These are phyloP conservation scores for Pichia nakasei DNA, from an alignment of 805 yeast genomes.

Conservation along the genomic window DNA sequence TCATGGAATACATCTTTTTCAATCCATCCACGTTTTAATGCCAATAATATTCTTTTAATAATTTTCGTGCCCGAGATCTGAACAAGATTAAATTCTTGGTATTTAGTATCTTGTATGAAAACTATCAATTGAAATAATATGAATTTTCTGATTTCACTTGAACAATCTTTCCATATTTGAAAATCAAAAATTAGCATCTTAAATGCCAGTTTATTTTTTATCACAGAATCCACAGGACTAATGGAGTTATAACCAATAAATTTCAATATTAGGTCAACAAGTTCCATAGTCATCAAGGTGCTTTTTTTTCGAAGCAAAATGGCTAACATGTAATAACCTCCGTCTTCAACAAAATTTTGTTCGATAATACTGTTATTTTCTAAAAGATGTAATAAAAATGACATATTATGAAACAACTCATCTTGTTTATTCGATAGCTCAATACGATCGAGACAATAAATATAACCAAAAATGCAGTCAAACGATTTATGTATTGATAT, in stretches of 20 bases:
- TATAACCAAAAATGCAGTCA: conserved; percentile 27
- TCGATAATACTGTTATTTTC: conserved; percentile 37
- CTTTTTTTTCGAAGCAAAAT: conserved; percentile 44
- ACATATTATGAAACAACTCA: conserved; percentile 28
- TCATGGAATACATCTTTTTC: conserved; percentile 30
- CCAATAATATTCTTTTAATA: conserved; percentile 38
- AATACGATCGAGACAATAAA: conserved; percentile 13
- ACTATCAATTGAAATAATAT: conserved; percentile 51
- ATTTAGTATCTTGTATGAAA: conserved; percentile 45
- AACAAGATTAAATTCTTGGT: conserved; percentile 39
- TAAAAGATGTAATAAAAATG: conserved; percentile 35
- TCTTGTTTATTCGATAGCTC: conserved; percentile 34
- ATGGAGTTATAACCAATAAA: conserved; percentile 48
- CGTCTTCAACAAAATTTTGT: conserved; percentile 48
- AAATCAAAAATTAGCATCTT: conserved; percentile 52
- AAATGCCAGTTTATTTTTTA: conserved; percentile 50
- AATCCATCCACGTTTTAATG: conserved; percentile 35
- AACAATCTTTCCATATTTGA: conserved; percentile 41
- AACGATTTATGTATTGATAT: conserved; percentile 24
- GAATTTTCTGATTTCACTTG: conserved; percentile 39
- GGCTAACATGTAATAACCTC: conserved; percentile 53
- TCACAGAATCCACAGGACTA: conserved; percentile 46
- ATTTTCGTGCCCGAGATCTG: conserved; percentile 45
- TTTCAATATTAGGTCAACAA: conserved; percentile 40
- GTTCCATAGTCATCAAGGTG: conserved; percentile 29